These are phyloP conservation scores for Tympanopsis confertula DNA, from an alignment of 2,329 filamentous ascomycete genomes.

Conservation along the genomic window DNA sequence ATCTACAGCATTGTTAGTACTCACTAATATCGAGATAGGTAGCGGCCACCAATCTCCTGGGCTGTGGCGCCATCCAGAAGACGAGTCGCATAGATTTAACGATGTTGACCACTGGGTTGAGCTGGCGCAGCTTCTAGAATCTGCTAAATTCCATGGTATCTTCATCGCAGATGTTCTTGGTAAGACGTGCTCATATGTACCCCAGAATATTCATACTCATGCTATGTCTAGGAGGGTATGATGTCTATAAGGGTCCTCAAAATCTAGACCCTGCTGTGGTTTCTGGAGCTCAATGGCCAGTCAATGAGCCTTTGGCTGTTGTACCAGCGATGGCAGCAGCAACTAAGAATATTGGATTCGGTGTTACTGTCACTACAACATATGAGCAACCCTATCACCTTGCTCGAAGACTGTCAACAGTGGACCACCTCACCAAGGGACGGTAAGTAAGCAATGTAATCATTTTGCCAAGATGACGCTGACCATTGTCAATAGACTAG, in stretches of 20 bases:
- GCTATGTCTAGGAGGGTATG: conserved; percentile 42
- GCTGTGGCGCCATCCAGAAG: conserved; percentile 49
- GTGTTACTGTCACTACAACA: conserved; percentile 58
- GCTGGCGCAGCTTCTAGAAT: conserved; percentile 45
- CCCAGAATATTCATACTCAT: no score
- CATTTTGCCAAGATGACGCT: neutral
- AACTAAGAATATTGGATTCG: conserved; percentile 57
- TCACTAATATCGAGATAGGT: conserved; percentile 9
- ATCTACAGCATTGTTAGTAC: conserved; percentile 2
- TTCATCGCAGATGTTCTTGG: conserved; percentile 57
- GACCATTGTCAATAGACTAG: conserved; percentile 22
- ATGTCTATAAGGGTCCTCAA: conserved; percentile 50
- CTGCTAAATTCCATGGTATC: conserved; percentile 52
- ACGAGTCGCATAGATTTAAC: conserved; percentile 50
- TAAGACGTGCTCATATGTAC: conserved; percentile 7
- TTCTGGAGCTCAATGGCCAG: conserved; percentile 59
- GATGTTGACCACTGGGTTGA: conserved; percentile 48
- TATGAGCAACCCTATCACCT: conserved; percentile 64
- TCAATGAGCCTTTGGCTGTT: conserved; percentile 55
- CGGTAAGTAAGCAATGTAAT: conserved; percentile 22
- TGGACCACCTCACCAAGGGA: conserved; percentile 57
- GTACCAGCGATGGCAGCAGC: conserved; percentile 61
- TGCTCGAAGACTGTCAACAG: conserved; percentile 50
- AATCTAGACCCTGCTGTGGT: conserved; percentile 44
- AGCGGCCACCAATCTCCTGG: conserved; percentile 34